Evolutionary conservation across 371 early-diverging fungal genomes (phyloP).

Genomic region (Rhizopus sp.): DNA sequence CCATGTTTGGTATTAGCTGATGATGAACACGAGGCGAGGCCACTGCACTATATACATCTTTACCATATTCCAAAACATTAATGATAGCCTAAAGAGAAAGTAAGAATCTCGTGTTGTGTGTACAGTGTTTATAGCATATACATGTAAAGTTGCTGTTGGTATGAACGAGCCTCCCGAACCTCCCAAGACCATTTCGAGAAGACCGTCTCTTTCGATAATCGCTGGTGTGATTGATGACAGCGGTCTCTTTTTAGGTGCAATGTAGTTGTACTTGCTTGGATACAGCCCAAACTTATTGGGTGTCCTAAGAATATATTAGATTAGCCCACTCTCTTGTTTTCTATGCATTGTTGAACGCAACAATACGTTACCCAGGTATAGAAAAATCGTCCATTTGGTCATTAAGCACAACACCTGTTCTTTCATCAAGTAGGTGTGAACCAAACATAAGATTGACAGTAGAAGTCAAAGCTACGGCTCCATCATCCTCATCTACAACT

Average conservation of each 20-base stretch:
- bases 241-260: conserved; percentile 90
- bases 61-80: conserved; percentile 71
- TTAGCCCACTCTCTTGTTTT: background rate
- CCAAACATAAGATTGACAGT: conserved; percentile 98
- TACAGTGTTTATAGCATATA: conserved; percentile 24
- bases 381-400: conserved; percentile 99
- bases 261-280: conserved; percentile 85
- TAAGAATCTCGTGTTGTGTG: background rate
- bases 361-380: conserved; percentile 66
- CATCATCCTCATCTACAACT: conserved; percentile 82
- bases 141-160: conserved; percentile 81
- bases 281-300: conserved; percentile 85
- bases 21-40: conserved; percentile 88
- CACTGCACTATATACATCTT: conserved; percentile 75
- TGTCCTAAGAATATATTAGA: conserved; percentile 21
- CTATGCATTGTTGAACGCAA: background rate
- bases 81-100: conserved; percentile 59
- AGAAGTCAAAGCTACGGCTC: conserved; percentile 91
- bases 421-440: conserved; percentile 89
- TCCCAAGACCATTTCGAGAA: conserved; percentile 82
- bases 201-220: conserved; percentile 76
- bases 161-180: conserved; percentile 97
- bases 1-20: conserved; percentile 85
- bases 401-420: conserved; percentile 97
- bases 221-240: conserved; percentile 89